These are phyloP conservation scores for Davidsoniella australis DNA, from an alignment of 2,329 filamentous ascomycete genomes.

Conservation along the genomic window DNA sequence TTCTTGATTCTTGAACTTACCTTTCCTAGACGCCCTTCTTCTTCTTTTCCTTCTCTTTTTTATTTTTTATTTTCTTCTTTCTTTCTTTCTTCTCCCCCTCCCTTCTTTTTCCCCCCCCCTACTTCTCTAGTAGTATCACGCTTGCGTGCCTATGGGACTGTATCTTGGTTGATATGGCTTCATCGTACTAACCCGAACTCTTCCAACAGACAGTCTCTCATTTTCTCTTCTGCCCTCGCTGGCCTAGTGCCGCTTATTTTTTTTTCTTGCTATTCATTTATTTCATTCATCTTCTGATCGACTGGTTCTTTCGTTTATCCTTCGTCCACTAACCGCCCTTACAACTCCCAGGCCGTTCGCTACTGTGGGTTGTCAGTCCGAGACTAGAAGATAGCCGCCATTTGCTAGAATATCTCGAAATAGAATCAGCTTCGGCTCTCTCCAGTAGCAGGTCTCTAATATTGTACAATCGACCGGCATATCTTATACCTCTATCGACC, in stretches of 20 bases:
- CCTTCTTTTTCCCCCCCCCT: background rate
- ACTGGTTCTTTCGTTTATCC: constrained; percentile 6
- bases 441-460: too few relatives aligned
- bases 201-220: background rate
- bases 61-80: background rate
- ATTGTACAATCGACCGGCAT: background rate
- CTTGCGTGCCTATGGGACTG: background rate
- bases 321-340: background rate
- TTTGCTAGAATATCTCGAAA: too few relatives aligned
- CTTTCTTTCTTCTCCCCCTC: background rate
- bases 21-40: background rate
- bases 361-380: too few relatives aligned
- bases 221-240: background rate
- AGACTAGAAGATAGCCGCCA: too few relatives aligned
- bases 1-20: background rate
- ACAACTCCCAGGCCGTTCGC: background rate
- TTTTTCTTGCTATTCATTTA: background rate
- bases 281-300: background rate
- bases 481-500: background rate
- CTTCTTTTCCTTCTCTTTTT: background rate
- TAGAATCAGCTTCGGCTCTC: too few relatives aligned
- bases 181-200: background rate
- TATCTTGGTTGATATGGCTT: constrained; percentile 2
- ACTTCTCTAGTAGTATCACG: background rate
- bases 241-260: constrained; percentile 1